Evolutionary conservation across 2,329 filamentous ascomycete species (phyloP).

Genomic region (Aureobasidium sp.): DNA sequence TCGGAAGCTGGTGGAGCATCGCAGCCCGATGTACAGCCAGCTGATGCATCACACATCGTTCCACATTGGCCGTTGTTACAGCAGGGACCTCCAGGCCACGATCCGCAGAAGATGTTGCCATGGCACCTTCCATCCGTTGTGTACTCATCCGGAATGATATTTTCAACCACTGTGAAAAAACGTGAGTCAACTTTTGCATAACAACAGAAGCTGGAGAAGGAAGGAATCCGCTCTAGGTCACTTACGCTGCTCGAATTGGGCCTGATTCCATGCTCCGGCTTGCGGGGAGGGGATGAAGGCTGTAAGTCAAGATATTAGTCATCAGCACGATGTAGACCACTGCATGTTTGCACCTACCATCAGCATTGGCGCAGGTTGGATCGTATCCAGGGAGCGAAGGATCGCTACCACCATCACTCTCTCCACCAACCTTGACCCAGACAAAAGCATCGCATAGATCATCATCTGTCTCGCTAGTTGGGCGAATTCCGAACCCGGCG

Average conservation of each 20-base stretch:
- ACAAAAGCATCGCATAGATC: slow-evolving; percentile 59
- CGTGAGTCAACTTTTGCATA: neutral
- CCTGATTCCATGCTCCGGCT: slow-evolving; percentile 2
- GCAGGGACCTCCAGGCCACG: neutral
- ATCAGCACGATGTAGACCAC: slow-evolving; percentile 1
- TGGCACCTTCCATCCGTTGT: slow-evolving; percentile 3
- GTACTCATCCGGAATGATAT: neutral
- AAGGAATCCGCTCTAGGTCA: slow-evolving; percentile 2
- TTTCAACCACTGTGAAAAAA: neutral
- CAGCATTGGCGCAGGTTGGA: neutral
- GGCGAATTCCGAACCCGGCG: slow-evolving; percentile 58
- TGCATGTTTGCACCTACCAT: slow-evolving; percentile 7
- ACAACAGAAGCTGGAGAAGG: slow-evolving; percentile 1
- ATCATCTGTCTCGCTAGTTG: slow-evolving; percentile 56
- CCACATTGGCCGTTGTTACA: slow-evolving; percentile 1
- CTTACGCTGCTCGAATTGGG: slow-evolving; percentile 11
- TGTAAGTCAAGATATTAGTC: neutral
- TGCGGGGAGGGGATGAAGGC: neutral
- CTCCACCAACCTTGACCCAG: slow-evolving; percentile 62
- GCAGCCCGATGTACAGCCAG: neutral
- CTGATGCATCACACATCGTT: slow-evolving; percentile 1
- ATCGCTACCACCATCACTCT: slow-evolving; percentile 36
- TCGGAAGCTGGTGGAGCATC: neutral
- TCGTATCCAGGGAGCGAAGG: slow-evolving; percentile 6
- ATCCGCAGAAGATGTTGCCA: slow-evolving; percentile 3